Conservation (phyloP, 2,329 filamentous ascomycete genomes). For the Zalaria sp. region DNA sequence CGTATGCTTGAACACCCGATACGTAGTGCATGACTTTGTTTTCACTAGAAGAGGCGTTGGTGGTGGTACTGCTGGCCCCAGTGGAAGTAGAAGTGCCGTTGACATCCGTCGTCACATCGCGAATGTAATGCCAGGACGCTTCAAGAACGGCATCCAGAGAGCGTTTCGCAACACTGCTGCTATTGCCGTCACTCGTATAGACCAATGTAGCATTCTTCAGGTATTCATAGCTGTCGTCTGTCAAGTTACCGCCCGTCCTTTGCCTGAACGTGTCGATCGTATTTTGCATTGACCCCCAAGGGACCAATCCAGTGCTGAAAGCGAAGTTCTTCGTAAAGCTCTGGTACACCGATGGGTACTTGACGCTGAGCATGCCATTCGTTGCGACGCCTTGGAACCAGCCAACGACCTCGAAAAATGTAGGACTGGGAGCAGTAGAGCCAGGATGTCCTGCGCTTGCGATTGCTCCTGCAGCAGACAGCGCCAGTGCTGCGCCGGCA, state of each 20-base stretch:
- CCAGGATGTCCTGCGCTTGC: conserved; percentile 41
- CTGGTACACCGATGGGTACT: conserved; percentile 74
- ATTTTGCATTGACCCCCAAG: conserved; percentile 66
- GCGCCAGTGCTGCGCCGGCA: conserved; percentile 64
- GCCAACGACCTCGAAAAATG: conserved; percentile 70
- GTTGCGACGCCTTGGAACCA: conserved; percentile 92
- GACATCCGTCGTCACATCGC: conserved; percentile 22
- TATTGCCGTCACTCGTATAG: conserved; percentile 45
- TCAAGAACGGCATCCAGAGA: conserved; percentile 12
- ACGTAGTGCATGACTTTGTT: conserved; percentile 42
- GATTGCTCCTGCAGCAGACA: conserved; percentile 58
- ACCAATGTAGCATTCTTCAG: conserved; percentile 65
- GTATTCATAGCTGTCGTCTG: conserved; percentile 58
- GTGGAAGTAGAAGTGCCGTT: conserved; percentile 22
- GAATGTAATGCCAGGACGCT: conserved; percentile 11
- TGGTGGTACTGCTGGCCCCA: conserved; percentile 11
- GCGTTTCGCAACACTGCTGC: conserved; percentile 21
- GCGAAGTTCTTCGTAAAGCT: conserved; percentile 88
- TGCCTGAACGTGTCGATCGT: conserved; percentile 74
- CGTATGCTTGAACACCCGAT: conserved; percentile 65
- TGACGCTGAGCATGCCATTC: conserved; percentile 90
- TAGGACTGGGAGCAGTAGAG: conserved; percentile 58
- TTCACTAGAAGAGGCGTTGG: conserved; percentile 14
- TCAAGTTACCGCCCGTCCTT: conserved; percentile 75
- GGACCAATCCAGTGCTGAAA: conserved; percentile 74